Evolutionary conservation across 768 basidiomycete genomes (phyloP), one percentile per base, ranked within the genome.

Genomic region (Lactarius psammicola): DNA sequence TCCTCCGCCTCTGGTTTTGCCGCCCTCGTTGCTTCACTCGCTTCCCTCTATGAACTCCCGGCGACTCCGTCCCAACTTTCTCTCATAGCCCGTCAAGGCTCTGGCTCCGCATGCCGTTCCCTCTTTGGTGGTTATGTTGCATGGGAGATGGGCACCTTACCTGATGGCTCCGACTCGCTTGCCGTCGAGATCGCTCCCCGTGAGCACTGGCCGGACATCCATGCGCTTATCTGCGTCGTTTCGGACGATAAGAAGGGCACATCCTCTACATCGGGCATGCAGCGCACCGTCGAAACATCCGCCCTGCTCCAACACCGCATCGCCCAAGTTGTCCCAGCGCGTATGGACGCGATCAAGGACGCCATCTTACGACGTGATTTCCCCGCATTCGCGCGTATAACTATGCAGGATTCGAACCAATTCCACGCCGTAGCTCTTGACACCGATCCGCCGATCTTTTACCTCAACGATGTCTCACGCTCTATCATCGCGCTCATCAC

Each of bases 381-480:
- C 75, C 87, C 94, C 72, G 70, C 85, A 0, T 99, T 99, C 70
- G 97, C 95, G 0, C 78, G 80, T 66, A 85, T 98, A 75, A 99
- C 97, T 26, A 99, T 98, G 94, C 86, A 85, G 57, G 97, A 99
- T 76, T 96, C 94, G 59, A 99, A 99, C 80, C 90, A 94, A 80
- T 99, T 99, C 86, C 97, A 99, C 74, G 95, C 97, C 31, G 94
- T 98, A 70, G 92, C 91, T 58, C 88, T 98, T 69, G 97, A 99
- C 78, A 98, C 97, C 0, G 86, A 90, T 51, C 97, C 97, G 1
- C 97, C 97, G 51, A 98, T 98, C 77, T 98, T 99, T 77, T 99
- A 99, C 82, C 88, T 99, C 87, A 98, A 98, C 80, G 97, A 99
- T 77, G 93, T 96, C 71, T 90, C 88, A 63, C 84, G 91, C n/a